Base-by-base conservation (phyloP, 2,329 filamentous ascomycete genomes). In the Rhynchosporium graminicola region DNA sequence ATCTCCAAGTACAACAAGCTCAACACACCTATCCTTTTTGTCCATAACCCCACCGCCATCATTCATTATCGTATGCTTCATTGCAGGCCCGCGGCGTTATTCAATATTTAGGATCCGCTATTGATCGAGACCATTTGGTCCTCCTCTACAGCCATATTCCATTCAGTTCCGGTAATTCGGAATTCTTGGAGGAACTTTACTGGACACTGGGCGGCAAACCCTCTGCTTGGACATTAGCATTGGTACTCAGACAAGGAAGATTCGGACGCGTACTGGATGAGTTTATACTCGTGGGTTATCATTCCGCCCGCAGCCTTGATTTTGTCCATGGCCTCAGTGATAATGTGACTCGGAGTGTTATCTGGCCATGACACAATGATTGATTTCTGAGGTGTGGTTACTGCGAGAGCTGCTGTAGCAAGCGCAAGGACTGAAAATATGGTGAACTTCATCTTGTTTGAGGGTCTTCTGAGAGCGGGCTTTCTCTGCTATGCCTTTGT, bases 281-380 rank as follows among this genome's bases (percentile, higher is more conserved):
- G 73, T 52, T 79, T 78, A 76, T 91, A 95, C 72, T 88, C 84
- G 78, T 96, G 91, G 28, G 89, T 95, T 70, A 97, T 91, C 56
- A 84, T 77, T 45, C 91, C 91, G 56, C 90, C 90, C 45, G 87
- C 87, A 51, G 87, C 80, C 58, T 80, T 77, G 70, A 97, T 87
- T 2, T 85, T 83, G 47, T 88, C 77, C 80, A 89, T 95, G 50
- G 91, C 92, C 61, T 89, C 76, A 28, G 86, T 78, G 38, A 97
- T 75, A 42, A 96, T 79, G 42, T 80, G 81, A 66, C 88, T 79
- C 26, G 91, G 88, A 2, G 78, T 70, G 87, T 85, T 81, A 57
- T 87, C 79, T 29, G 89, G 86, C 73, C 92, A 97, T 72, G 84
- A 91, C 71, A 97, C 82, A 70, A 97, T 87, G 67, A 96, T 86